phyloP scores from a whole-genome alignment of 1,284 basidiomycete genomes.

The Vanrija sp. region DNA sequence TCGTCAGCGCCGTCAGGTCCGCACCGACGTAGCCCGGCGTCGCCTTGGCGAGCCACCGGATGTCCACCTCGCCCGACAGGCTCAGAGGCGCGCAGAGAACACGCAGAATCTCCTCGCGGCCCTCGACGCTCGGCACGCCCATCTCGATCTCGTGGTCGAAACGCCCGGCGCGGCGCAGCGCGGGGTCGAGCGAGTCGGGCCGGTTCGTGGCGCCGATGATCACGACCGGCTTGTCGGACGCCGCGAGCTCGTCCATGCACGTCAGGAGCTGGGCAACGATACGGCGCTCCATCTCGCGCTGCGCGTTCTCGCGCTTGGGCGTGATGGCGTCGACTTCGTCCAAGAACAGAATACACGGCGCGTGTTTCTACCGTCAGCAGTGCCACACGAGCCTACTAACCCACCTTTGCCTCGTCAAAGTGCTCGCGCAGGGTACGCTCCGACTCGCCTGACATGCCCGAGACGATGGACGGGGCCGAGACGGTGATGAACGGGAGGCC shows the following conservation, averaged over 20 bases:
- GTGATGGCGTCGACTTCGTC: conserved; percentile 99
- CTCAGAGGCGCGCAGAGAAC: conserved; percentile 53
- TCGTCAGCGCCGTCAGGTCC: conserved; percentile 83
- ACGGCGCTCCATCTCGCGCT: conserved; percentile 93
- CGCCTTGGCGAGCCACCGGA: conserved; percentile 67
- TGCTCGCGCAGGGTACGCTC: conserved; percentile 94
- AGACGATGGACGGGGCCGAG: conserved; percentile 90
- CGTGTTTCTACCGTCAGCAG: conserved; percentile 59
- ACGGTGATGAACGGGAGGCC: conserved; percentile 89
- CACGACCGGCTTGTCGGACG: conserved; percentile 66
- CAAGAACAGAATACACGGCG: conserved; percentile 87
- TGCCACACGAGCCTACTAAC: conserved; percentile 16
- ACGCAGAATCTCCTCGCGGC: conserved; percentile 78
- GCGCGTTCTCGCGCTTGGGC: conserved; percentile 93
- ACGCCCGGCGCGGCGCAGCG: conserved; percentile 83
- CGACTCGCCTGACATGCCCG: conserved; percentile 95
- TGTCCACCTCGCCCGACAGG: conserved; percentile 40
- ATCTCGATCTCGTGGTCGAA: conserved; percentile 98
- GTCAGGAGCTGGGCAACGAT: conserved; percentile 97
- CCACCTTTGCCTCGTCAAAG: conserved; percentile 89
- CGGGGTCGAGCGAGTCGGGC: conserved; percentile 90
- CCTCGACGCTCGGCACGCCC: conserved; percentile 90
- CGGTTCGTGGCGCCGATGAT: conserved; percentile 96
- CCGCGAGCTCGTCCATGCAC: conserved; percentile 72
- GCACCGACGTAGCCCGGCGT: conserved; percentile 98